Base-by-base conservation (phyloP, 208 protist genomes). In the Acanthamoeba royreba region DNA sequence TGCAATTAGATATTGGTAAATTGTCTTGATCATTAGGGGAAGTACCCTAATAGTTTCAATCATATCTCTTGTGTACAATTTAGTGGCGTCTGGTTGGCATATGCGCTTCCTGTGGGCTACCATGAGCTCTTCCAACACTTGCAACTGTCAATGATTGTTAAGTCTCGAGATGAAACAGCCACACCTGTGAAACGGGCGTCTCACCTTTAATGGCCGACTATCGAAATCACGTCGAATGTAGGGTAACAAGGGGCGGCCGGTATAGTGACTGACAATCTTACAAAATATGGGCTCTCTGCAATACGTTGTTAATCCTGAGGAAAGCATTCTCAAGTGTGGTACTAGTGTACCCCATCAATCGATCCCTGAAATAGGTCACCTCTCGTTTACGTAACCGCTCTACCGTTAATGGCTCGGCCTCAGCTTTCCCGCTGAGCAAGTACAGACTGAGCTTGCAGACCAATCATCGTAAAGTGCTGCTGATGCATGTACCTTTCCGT, bases 161-260 rank as follows among this genome's bases (percentile, higher is more conserved):
- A 61, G 55, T 11, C 55, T 35, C 0, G 5, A 19, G 55, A 63
- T 0, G 55, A 25, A n/a, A 28, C 55, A 5, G 11, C 55, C 55
- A 4, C 0, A 1, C 0, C 7, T 2, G 8, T n/a, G 22, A 81
- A 81, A 19, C 69, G 40, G 2, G 35, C 9, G 15, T n/a, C 69
- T 1, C 38, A 19, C 61, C 61, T 74, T 74, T 28, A 38, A 17
- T 22, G 74, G 19, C 13, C 74, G 74, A 33, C 74, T 85, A 13
- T 85, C 74, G 52, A 55, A 85, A 43, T 85, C 74, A 28, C 74
- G 74, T 35, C 74, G 74, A 7, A 85, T 85, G 74, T 55, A 85
- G 45, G 74, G 74, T n/a, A 53, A 43, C 74, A 85, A 43, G 42
- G 43, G 74, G 35, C 74, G 74, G 17, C 19, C 43, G 25, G 74